These are phyloP conservation scores for Vinca minor DNA, from an alignment of 257 asterid species.

Conservation along the genomic window DNA sequence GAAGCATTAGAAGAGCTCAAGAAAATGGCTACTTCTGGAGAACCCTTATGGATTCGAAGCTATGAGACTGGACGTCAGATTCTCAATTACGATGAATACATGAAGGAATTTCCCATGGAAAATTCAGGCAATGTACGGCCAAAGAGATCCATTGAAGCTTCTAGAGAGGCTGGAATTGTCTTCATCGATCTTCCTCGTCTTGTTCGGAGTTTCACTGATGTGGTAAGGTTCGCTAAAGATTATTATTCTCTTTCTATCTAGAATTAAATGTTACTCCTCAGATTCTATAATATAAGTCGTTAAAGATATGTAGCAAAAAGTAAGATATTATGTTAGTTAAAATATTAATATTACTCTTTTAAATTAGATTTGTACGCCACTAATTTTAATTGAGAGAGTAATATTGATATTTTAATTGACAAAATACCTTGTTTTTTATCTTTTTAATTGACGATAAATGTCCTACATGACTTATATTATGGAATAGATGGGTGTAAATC, in stretches of 20 bases:
- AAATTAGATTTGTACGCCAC: too few species aligned
- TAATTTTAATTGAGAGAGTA: too few species aligned
- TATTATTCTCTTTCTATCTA: too few species aligned
- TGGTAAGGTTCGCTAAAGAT: slow-evolving; percentile 29
- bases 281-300: too few species aligned
- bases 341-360: too few species aligned
- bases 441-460: too few species aligned
- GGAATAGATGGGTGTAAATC: too few species aligned
- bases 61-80: slow-evolving; percentile 72
- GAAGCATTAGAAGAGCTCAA: slow-evolving; percentile 50
- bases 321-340: background rate
- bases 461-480: too few species aligned
- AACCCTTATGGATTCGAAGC: slow-evolving; percentile 74
- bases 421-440: too few species aligned
- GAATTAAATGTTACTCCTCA: too few species aligned
- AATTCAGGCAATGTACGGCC: slow-evolving; percentile 19
- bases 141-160: slow-evolving; percentile 59
- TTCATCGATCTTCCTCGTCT: slow-evolving; percentile 55
- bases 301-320: too few species aligned
- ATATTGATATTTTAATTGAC: too few species aligned
- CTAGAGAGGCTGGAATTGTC: slow-evolving; percentile 56
- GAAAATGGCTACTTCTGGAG: slow-evolving; percentile 55
- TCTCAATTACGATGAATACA: slow-evolving; percentile 79
- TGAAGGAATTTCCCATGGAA: slow-evolving; percentile 31
- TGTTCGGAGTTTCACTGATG: slow-evolving; percentile 68